A percentile compares a stretch with the other conserved stretches of the same genome.
These are phyloP conservation scores for Amesomyces nigricolor DNA, from an alignment of 2,329 filamentous ascomycete genomes.

Conservation along the genomic window DNA sequence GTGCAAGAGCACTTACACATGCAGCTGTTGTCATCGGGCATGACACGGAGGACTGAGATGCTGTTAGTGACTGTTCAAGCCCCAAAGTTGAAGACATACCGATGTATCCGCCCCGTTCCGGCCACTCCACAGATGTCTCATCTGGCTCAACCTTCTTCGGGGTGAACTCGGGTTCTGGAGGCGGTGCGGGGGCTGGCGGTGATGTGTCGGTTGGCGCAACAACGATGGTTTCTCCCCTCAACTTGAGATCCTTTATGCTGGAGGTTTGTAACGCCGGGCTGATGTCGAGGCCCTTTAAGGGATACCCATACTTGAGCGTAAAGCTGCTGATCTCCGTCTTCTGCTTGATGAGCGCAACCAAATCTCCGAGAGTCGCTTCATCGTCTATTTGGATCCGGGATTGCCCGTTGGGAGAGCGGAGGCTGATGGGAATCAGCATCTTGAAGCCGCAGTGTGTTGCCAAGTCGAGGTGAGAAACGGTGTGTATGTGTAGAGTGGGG, in stretches of 20 bases:
- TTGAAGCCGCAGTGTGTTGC: neutral
- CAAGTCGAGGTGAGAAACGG: neutral
- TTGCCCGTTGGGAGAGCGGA: slow-evolving; percentile 68
- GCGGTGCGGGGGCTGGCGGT: slow-evolving; percentile 15
- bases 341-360: slow-evolving; percentile 55
- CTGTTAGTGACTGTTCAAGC: slow-evolving; percentile 17
- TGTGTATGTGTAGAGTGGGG: neutral
- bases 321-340: slow-evolving; percentile 62
- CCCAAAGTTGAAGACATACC: slow-evolving; percentile 36
- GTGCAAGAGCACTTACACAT: slow-evolving; percentile 46
- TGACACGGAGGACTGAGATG: slow-evolving; percentile 73
- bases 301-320: slow-evolving; percentile 79
- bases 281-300: slow-evolving; percentile 63
- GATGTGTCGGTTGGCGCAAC: slow-evolving; percentile 39
- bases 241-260: slow-evolving; percentile 43
- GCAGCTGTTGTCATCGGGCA: slow-evolving; percentile 95
- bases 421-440: slow-evolving; percentile 61
- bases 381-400: slow-evolving; percentile 65
- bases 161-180: slow-evolving; percentile 24
- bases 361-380: slow-evolving; percentile 57
- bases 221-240: slow-evolving; percentile 47
- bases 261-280: slow-evolving; percentile 40
- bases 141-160: slow-evolving; percentile 36
- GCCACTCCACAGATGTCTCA: slow-evolving; percentile 44
- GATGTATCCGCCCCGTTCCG: slow-evolving; percentile 45